phyloP scores from a whole-genome alignment of 2,329 filamentous ascomycete species.

The Ramichloridium luteum region DNA sequence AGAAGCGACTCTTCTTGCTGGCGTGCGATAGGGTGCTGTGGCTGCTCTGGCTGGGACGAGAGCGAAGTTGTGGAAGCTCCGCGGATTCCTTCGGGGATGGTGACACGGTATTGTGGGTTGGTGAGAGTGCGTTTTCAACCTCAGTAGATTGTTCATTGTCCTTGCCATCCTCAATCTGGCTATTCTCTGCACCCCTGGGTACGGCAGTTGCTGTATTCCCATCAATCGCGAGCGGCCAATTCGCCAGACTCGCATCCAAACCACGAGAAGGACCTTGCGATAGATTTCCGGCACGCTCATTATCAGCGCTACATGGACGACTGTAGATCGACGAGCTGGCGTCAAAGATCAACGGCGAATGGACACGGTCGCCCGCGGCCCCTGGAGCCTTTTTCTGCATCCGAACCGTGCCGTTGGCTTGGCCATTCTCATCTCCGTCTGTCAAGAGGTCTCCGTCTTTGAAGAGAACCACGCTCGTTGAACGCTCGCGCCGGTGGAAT shows the following conservation, averaged over 20 bases:
- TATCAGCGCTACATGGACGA: constrained; percentile 4
- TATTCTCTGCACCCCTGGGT: too few relatives aligned
- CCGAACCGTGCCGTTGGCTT: too few relatives aligned
- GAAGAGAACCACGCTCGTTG: too few relatives aligned
- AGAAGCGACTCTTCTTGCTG: constrained; percentile 13
- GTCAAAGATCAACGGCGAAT: constrained; percentile 2
- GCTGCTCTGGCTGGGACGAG: constrained; percentile 11
- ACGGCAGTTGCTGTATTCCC: too few relatives aligned
- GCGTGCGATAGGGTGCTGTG: constrained; percentile 11
- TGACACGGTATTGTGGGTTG: constrained; percentile 2
- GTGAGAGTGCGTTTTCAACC: constrained; percentile 1
- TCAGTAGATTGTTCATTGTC: too few relatives aligned
- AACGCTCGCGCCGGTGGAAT: constrained; percentile 10
- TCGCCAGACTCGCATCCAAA: constrained; percentile 4
- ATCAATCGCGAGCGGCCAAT: constrained; percentile 7
- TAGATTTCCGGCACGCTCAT: background rate
- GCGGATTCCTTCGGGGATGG: too few relatives aligned
- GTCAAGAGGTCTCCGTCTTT: too few relatives aligned
- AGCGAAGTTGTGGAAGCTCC: constrained; percentile 1
- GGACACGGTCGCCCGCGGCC: constrained; percentile 2
- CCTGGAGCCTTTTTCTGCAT: too few relatives aligned
- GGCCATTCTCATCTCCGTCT: too few relatives aligned
- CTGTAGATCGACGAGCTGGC: constrained; percentile 5
- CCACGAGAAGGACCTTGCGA: constrained; percentile 1
- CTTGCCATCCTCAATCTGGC: too few relatives aligned